These are phyloP conservation scores for Diospyros kaki DNA, from an alignment of 148 eudicot genomes.

Conservation along the genomic window DNA sequence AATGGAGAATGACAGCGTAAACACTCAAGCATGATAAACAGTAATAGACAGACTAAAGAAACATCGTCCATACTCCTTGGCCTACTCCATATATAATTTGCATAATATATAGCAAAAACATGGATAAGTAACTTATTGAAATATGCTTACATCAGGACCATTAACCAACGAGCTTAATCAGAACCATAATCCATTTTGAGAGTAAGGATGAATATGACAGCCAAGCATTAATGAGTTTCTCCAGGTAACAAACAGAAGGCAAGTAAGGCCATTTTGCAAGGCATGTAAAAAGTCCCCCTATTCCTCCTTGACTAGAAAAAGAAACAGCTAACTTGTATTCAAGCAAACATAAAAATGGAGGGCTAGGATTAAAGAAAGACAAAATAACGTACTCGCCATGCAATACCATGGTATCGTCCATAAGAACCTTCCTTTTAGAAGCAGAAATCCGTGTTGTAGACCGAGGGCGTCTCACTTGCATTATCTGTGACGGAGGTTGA, in stretches of 20 bases:
- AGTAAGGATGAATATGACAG: slow-evolving; percentile 1
- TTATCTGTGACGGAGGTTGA: slow-evolving; percentile 30
- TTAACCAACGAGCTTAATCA: neutral
- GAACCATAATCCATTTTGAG: neutral
- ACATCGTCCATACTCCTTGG: neutral
- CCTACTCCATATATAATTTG: neutral
- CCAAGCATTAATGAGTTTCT: neutral
- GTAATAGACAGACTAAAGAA: neutral
- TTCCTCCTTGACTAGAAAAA: neutral
- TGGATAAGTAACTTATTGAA: neutral
- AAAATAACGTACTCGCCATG: slow-evolving; percentile 90
- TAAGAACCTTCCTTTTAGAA: slow-evolving; percentile 74
- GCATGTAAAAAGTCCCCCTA: neutral
- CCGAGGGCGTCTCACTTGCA: slow-evolving; percentile 57
- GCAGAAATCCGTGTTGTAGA: slow-evolving; percentile 43
- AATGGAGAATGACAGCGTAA: neutral
- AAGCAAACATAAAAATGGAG: neutral
- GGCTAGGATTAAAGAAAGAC: neutral
- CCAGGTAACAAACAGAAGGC: neutral
- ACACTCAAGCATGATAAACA: neutral
- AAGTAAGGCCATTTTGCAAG: neutral
- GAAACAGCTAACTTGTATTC: neutral
- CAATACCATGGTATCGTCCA: slow-evolving; percentile 86
- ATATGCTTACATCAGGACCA: neutral
- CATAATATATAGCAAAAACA: no score